These are phyloP conservation scores for Sphagnum fallax DNA, from an alignment of 228 moss, liverwort and hornwort genomes.

Conservation along the genomic window DNA sequence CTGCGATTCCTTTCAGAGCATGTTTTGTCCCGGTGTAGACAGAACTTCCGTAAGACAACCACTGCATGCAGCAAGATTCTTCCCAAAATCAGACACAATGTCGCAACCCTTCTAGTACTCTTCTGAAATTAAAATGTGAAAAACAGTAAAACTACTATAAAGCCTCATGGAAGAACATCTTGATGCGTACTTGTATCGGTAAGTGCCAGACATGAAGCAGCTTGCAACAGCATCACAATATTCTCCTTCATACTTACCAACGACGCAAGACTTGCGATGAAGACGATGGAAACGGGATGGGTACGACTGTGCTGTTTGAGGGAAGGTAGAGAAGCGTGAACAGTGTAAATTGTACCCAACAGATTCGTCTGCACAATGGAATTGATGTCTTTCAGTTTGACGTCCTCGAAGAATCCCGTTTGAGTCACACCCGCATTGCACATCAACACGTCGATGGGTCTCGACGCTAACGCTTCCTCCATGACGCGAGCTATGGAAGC, in stretches of 20 bases:
- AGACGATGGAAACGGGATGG: background rate
- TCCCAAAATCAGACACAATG: no score
- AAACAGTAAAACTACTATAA: no score
- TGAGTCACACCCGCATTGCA: constrained; percentile 47
- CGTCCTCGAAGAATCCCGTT: constrained; percentile 32
- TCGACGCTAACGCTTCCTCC: constrained; percentile 28
- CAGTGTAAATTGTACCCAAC: background rate
- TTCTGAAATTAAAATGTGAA: no score
- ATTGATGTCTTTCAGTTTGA: constrained; percentile 28
- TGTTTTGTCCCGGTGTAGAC: constrained; percentile 6
- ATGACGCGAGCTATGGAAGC: constrained; percentile 19
- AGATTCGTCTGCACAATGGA: background rate
- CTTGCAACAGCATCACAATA: no score
- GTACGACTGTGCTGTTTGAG: background rate
- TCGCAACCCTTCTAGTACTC: no score
- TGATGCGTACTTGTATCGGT: no score
- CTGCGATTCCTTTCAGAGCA: constrained; percentile 4
- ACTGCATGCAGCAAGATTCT: background rate
- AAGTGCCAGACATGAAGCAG: no score
- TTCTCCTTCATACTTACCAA: background rate
- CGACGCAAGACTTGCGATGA: background rate
- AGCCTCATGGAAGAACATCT: no score
- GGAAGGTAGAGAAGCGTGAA: background rate
- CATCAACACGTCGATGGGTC: constrained; percentile 33
- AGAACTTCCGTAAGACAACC: constrained; percentile 1